Conservation (phyloP, 2,329 filamentous ascomycete species). For the Magnaporthiopsis poae region DNA sequence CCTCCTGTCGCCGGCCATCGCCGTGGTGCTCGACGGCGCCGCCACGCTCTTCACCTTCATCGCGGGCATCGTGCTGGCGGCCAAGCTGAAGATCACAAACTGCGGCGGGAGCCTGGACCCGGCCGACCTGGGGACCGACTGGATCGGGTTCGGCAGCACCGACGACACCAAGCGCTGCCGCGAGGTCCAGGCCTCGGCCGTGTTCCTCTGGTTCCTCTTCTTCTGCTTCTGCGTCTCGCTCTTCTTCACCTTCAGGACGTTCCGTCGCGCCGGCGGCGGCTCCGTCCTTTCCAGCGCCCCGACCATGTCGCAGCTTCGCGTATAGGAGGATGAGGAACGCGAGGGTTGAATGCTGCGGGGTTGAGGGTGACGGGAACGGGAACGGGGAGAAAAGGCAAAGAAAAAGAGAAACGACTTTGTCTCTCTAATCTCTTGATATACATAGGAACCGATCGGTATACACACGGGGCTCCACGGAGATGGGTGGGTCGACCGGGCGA, state of each 20-base stretch:
- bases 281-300: conserved; percentile 35
- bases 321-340: conserved; percentile 13
- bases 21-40: conserved; percentile 46
- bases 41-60: conserved; percentile 62
- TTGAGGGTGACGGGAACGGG: too few relatives aligned
- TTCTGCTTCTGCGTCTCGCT: conserved; percentile 47
- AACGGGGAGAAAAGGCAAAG: too few relatives aligned
- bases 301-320: conserved; percentile 48
- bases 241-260: conserved; percentile 44
- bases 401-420: too few relatives aligned
- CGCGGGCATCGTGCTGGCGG: conserved; percentile 58
- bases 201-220: conserved; percentile 74
- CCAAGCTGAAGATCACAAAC: conserved; percentile 58
- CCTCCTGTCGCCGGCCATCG: conserved; percentile 34
- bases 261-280: conserved; percentile 37
- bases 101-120: conserved; percentile 43
- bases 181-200: conserved; percentile 63
- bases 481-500: too few relatives aligned
- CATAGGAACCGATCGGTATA: too few relatives aligned
- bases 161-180: conserved; percentile 57
- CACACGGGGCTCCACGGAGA: too few relatives aligned
- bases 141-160: conserved; percentile 53
- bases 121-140: conserved; percentile 29
- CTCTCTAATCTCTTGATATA: too few relatives aligned
- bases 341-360: background rate